Percentiles rank a stretch among this genome's conserved stretches.
Conservation (phyloP, 1,139 yeast genomes). For the Suhomyces coccinellae region DNA sequence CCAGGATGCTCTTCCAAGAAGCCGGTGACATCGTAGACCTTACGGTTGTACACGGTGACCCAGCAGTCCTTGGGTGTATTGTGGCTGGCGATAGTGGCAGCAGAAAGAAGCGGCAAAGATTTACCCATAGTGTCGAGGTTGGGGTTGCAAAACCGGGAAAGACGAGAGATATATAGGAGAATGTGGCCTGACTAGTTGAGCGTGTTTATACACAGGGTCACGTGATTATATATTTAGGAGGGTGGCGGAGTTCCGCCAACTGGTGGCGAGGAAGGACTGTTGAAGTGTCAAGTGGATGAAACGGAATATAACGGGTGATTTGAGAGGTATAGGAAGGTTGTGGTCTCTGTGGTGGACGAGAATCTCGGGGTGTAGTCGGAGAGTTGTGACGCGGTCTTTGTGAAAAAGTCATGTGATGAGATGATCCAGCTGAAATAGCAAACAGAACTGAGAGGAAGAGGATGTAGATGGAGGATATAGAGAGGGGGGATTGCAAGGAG, state of each 20-base stretch:
- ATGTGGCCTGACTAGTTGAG: conserved; percentile 8
- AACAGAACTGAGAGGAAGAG: too few species aligned
- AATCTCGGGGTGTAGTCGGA: conserved; percentile 1
- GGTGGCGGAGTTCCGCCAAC: too few species aligned
- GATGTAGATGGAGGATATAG: too few species aligned
- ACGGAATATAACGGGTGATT: background rate
- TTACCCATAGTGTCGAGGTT: conserved; percentile 13
- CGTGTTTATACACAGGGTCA: too few species aligned
- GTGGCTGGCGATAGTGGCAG: conserved; percentile 50
- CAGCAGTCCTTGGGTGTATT: conserved; percentile 58
- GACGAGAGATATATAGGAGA: background rate
- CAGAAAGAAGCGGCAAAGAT: conserved; percentile 37
- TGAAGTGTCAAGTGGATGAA: too few species aligned
- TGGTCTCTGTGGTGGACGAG: background rate
- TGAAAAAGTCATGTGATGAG: background rate
- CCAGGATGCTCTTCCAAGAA: conserved; percentile 88
- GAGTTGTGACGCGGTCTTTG: background rate
- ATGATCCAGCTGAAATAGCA: too few species aligned
- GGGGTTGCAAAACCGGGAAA: background rate
- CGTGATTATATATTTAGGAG: background rate
- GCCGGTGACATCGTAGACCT: conserved; percentile 77
- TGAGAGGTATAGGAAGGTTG: background rate
- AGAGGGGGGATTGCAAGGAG: too few species aligned
- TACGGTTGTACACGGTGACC: conserved; percentile 73
- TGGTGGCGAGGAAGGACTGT: too few species aligned